phyloP scores from a whole-genome alignment of 768 basidiomycete genomes.

The Strobilomyces dryophilus region DNA sequence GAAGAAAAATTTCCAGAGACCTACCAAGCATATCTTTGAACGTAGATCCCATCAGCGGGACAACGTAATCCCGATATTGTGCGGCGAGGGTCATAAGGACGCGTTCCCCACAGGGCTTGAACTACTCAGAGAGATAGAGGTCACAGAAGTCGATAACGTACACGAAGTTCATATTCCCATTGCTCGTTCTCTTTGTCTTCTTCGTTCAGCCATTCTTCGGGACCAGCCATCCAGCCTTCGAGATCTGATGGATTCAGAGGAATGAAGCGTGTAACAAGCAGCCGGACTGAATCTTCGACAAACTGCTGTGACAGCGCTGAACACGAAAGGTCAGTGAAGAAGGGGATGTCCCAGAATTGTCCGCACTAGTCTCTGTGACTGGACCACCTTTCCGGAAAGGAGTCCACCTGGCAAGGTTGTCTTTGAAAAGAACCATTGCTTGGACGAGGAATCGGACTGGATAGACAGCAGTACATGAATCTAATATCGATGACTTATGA shows the following conservation, averaged over 20 bases:
- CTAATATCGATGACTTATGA: constrained; percentile 31
- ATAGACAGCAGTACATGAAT: constrained; percentile 59
- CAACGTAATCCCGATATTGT: constrained; percentile 66
- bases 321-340: constrained; percentile 11
- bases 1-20: not conserved
- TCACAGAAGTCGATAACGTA: constrained; percentile 35
- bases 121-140: not conserved
- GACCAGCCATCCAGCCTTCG: constrained; percentile 79
- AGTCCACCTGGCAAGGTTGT: constrained; percentile 75
- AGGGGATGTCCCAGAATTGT: not conserved
- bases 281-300: constrained; percentile 65
- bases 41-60: constrained; percentile 56
- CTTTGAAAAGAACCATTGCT: constrained; percentile 83
- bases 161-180: constrained; percentile 92
- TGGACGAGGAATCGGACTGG: constrained; percentile 81
- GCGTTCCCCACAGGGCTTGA: constrained; percentile 89
- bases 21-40: constrained; percentile 63
- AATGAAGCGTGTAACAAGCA: constrained; percentile 82
- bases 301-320: constrained; percentile 64
- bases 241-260: constrained; percentile 80
- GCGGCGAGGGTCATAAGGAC: constrained; percentile 76
- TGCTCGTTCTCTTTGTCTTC: constrained; percentile 89
- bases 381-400: constrained; percentile 58
- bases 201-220: constrained; percentile 91
- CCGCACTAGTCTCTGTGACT: constrained; percentile 55